Percentiles rank a stretch among this genome's conserved stretches.
phyloP scores from a whole-genome alignment of 345 rosid genomes.

The Brassica napus region Da-Ae NC_063434.1:5644001-5644500 shows the following conservation, averaged over 20 bases:
- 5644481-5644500: conserved; percentile 73
- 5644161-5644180: conserved; percentile 81
- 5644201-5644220: conserved; percentile 97
- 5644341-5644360: conserved; percentile 46
- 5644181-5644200: conserved; percentile 93
- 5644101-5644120: conserved; percentile 65
- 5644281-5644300: conserved; percentile 91
- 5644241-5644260: conserved; percentile 60
- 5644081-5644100: conserved; percentile 53
- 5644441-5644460: conserved; percentile 69
- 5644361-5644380: too few species aligned
- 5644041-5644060: conserved; percentile 8
- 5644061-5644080: conserved; percentile 47
- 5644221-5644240: conserved; percentile 92
- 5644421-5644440: not conserved
- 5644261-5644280: conserved; percentile 76
- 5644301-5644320: conserved; percentile 92
- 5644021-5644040: conserved; percentile 28
- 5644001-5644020: conserved; percentile 34
- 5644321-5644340: conserved; percentile 80
- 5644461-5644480: conserved; percentile 95
- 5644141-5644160: conserved; percentile 78
- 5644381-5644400: too few species aligned
- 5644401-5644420: not conserved
- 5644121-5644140: conserved; percentile 60